Percentiles rank a stretch among this genome's conserved stretches.
Evolutionary conservation across 768 basidiomycete species (phyloP).

Genomic region (Gyrodon lividus): DNA sequence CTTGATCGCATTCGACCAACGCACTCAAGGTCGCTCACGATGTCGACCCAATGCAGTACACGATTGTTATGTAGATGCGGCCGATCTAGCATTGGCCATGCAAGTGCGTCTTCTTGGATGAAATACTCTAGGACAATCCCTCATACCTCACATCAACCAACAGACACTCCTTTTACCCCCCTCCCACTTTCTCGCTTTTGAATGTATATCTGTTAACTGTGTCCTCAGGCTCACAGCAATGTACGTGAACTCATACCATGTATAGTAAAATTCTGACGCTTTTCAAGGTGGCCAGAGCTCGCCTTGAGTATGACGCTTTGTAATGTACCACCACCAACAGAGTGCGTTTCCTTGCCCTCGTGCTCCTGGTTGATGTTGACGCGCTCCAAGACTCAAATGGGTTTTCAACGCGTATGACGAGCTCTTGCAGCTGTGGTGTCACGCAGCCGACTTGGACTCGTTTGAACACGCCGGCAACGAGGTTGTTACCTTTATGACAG

Average conservation of each 20-base stretch:
- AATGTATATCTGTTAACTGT: constrained; percentile 52
- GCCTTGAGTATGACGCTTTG: constrained; percentile 66
- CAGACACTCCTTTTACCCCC: constrained; percentile 65
- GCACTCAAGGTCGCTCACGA: constrained; percentile 57
- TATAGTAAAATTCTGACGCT: constrained; percentile 6
- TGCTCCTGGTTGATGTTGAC: constrained; percentile 3
- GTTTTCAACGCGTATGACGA: constrained; percentile 64
- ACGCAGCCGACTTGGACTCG: constrained; percentile 61
- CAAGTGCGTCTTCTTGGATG: constrained; percentile 42
- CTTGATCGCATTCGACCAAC: constrained; percentile 73
- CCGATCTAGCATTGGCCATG: constrained; percentile 67
- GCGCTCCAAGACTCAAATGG: constrained; percentile 49
- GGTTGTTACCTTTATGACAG: constrained; percentile 52
- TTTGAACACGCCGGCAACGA: constrained; percentile 68
- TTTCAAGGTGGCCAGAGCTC: constrained; percentile 65
- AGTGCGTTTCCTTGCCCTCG: constrained; percentile 43
- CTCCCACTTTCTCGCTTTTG: constrained; percentile 71
- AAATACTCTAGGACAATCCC: not conserved
- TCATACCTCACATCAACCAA: not conserved
- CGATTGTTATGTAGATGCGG: constrained; percentile 78
- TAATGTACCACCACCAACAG: constrained; percentile 64
- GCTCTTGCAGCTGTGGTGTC: constrained; percentile 59
- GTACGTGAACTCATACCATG: constrained; percentile 41
- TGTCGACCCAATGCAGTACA: constrained; percentile 53
- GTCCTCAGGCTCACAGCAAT: constrained; percentile 64